These are phyloP conservation scores for Candida neerlandica DNA, from an alignment of 1,139 yeast species.

Conservation along the genomic window DNA sequence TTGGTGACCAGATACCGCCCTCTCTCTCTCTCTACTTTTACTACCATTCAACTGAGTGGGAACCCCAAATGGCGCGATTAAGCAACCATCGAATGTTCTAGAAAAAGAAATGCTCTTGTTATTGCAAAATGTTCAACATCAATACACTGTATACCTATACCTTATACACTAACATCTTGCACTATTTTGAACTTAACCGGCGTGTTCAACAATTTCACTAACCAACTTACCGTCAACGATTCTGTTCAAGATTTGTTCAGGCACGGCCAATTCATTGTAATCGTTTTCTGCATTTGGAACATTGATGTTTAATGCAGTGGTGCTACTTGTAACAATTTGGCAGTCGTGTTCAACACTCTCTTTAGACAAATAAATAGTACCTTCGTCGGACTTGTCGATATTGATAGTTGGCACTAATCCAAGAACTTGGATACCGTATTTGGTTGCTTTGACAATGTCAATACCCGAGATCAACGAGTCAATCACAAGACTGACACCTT, in stretches of 20 bases:
- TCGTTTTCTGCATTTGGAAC: conserved; percentile 63
- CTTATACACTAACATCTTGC: not conserved
- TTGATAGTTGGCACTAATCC: conserved; percentile 81
- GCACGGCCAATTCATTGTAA: conserved; percentile 75
- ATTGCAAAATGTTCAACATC: not conserved
- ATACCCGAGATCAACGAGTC: conserved; percentile 87
- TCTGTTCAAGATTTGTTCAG: conserved; percentile 82
- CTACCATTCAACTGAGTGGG: too few species aligned
- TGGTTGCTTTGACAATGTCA: conserved; percentile 79
- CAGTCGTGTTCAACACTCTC: conserved; percentile 67
- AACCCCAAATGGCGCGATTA: too few species aligned
- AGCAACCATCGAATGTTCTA: too few species aligned
- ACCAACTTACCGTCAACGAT: conserved; percentile 43
- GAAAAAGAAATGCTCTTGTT: too few species aligned
- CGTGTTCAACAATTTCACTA: conserved; percentile 50
- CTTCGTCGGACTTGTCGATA: conserved; percentile 87
- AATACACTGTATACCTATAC: not conserved
- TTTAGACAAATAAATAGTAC: conserved; percentile 75
- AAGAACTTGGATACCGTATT: conserved; percentile 82
- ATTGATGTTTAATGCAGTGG: conserved; percentile 83
- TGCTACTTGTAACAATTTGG: conserved; percentile 74
- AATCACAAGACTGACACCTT: conserved; percentile 71
- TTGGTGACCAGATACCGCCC: too few species aligned
- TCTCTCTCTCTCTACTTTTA: too few species aligned
- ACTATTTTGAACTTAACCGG: conserved; percentile 29